Evolutionary conservation across 164 flowering plant species (phyloP).

Genomic region (Echeveria elegans): DNA sequence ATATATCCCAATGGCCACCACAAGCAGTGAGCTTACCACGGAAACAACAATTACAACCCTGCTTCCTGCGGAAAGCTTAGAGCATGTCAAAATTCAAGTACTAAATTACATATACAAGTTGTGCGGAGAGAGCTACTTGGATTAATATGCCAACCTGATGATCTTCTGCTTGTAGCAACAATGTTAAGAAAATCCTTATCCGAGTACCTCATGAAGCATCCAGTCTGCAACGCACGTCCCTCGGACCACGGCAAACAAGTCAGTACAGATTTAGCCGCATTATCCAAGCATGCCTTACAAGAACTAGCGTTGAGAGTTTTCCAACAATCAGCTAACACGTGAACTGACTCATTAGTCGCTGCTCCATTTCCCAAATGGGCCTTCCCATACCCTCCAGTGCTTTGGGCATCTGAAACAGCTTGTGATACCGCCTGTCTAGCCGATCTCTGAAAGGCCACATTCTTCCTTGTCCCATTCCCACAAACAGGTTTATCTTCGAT

Average conservation of each 20-base stretch:
- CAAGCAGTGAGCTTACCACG: slow-evolving; percentile 43
- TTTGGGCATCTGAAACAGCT: slow-evolving; percentile 38
- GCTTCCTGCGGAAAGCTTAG: slow-evolving; percentile 35
- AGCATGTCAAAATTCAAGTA: not conserved
- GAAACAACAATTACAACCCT: slow-evolving; percentile 39
- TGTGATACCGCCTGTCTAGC: slow-evolving; percentile 40
- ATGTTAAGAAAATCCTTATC: slow-evolving; percentile 63
- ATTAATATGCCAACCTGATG: slow-evolving; percentile 34
- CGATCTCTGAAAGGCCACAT: slow-evolving; percentile 24
- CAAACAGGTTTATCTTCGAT: slow-evolving; percentile 44
- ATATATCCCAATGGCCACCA: slow-evolving; percentile 30
- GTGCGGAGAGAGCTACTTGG: not conserved
- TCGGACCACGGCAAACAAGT: slow-evolving; percentile 79
- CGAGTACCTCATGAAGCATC: slow-evolving; percentile 89
- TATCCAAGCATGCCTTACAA: slow-evolving; percentile 61
- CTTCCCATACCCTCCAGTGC: slow-evolving; percentile 37
- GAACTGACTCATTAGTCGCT: slow-evolving; percentile 41
- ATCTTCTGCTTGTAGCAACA: slow-evolving; percentile 19
- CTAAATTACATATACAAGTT: not conserved
- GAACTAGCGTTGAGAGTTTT: slow-evolving; percentile 39
- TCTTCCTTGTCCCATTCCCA: slow-evolving; percentile 39
- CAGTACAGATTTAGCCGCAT: slow-evolving; percentile 44
- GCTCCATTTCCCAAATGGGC: slow-evolving; percentile 19
- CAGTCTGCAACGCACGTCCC: slow-evolving; percentile 72
- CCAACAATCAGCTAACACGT: slow-evolving; percentile 83